Base-by-base conservation (phyloP, 2,329 filamentous ascomycete genomes). In the Pseudogymnoascus sp. region DNA sequence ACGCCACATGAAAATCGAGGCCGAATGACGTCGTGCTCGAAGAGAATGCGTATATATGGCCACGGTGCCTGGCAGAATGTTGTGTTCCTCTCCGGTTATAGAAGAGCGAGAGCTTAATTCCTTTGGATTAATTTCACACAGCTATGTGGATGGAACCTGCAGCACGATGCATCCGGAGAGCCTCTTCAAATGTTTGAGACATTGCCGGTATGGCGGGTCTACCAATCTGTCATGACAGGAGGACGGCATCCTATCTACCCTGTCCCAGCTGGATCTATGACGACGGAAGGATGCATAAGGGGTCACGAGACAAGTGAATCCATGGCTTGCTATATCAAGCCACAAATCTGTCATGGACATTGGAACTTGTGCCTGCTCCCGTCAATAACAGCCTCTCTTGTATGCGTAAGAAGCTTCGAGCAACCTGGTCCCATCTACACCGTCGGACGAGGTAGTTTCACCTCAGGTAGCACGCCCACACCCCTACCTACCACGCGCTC, bases 401-500 rank as follows among this genome's bases (percentile, higher is more conserved):
- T 19, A 56, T 13, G 6, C 3, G 3, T 10, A 19, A 21, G 1
- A 53, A 16, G n/a, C 47, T 53, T 13, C 8, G 7, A 10, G n/a
- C 47, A 53, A 53, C 24, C 13, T 16, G 16, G 7, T 7, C 11
- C 40, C 40, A 16, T 21, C 40, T 26, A 1, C 19, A 3, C 26
- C 29, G 33, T 10, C n/a, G 29, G n/a, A 56, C 50, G 33, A 56
- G 3, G n/a, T 33, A 33, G 50, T 56, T 56, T 56, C 50, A 33
- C 50, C 29, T 13, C 10, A 4, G 16, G 50, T 56, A n/a, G 26
- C 16, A 56, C 50, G 29, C 26, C 29, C n/a, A 19, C n/a, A 33
- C 16, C 50, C 50, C 29, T 56, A 56, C 50, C 50, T 13, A 26
- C 50, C 50, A 56, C 50, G 50, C 50, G 50, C 26, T 56, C 50